Evolutionary conservation across 2,329 filamentous ascomycete species (phyloP).

Genomic region (Aureobasidium sp.): DNA sequence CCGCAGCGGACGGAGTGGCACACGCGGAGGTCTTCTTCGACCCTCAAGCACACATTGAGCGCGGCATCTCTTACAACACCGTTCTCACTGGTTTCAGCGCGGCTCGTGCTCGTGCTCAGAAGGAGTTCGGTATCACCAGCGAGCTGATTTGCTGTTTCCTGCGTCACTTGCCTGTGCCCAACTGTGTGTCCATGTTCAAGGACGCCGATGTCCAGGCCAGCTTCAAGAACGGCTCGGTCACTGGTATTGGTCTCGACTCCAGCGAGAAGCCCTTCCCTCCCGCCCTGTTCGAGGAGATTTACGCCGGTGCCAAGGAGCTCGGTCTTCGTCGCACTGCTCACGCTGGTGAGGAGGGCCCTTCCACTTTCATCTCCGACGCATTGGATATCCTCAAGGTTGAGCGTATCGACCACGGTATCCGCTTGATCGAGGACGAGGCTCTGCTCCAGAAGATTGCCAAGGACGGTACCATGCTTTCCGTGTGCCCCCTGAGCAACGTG

Average conservation of each 20-base stretch:
- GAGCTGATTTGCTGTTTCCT: conserved; percentile 67
- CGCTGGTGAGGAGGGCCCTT: conserved; percentile 67
- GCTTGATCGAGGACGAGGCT: conserved; percentile 52
- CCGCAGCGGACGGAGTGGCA: conserved; percentile 56
- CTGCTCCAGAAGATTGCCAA: conserved; percentile 54
- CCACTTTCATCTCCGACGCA: conserved; percentile 57
- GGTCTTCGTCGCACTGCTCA: conserved; percentile 63
- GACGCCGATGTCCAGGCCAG: conserved; percentile 38
- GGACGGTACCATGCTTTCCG: conserved; percentile 55
- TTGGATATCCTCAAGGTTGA: conserved; percentile 55
- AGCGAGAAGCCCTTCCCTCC: conserved; percentile 43
- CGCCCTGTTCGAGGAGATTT: conserved; percentile 55
- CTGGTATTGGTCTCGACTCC: conserved; percentile 62
- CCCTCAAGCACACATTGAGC: conserved; percentile 63
- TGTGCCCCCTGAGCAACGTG: conserved; percentile 70
- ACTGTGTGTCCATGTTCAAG: conserved; percentile 45
- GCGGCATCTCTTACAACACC: conserved; percentile 56
- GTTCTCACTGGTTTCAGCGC: conserved; percentile 57
- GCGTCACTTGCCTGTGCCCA: conserved; percentile 57
- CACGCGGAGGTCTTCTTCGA: conserved; percentile 79
- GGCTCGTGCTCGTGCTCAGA: conserved; percentile 54
- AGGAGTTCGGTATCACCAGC: conserved; percentile 57
- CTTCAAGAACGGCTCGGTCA: conserved; percentile 46
- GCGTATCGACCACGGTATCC: conserved; percentile 70
- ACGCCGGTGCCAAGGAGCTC: conserved; percentile 44